phyloP scores from a whole-genome alignment of 2,329 filamentous ascomycete genomes.

The Cyclaneusma minus region DNA sequence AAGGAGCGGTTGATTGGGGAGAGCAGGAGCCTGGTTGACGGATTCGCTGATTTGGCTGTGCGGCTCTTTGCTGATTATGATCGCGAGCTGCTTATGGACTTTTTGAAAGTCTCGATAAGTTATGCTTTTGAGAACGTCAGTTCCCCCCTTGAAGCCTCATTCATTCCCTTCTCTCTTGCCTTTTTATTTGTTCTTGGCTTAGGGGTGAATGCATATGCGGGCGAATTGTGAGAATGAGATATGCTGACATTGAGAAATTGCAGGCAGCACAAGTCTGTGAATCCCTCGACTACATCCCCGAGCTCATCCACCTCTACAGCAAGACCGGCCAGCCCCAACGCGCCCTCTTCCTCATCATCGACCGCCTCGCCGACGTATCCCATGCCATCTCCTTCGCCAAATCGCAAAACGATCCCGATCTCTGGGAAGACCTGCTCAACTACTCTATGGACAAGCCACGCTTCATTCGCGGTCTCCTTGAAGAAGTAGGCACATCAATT shows the following conservation, averaged over 20 bases:
- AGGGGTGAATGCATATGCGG: no score
- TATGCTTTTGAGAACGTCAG: conserved; percentile 69
- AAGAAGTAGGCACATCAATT: conserved; percentile 87
- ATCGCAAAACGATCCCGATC: conserved; percentile 75
- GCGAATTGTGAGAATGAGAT: no score
- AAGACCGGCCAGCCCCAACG: conserved; percentile 91
- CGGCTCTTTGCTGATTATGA: conserved; percentile 78
- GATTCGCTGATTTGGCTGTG: conserved; percentile 75
- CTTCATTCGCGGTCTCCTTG: conserved; percentile 82
- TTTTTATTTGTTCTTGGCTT: conserved; percentile 7
- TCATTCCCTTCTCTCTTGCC: background rate
- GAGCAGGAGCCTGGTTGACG: conserved; percentile 58
- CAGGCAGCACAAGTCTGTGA: conserved; percentile 67
- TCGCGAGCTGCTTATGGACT: conserved; percentile 66
- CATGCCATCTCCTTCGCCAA: conserved; percentile 93
- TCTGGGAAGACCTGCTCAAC: conserved; percentile 88
- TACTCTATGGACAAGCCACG: conserved; percentile 96
- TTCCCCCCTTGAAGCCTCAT: background rate
- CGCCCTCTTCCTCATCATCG: conserved; percentile 84
- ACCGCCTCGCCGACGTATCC: conserved; percentile 77
- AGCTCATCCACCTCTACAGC: conserved; percentile 89
- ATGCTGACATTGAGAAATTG: conserved; percentile 1
- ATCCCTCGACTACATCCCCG: conserved; percentile 63
- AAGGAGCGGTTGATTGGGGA: conserved; percentile 41
- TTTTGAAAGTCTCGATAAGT: conserved; percentile 67